Evolutionary conservation across 495 filamentous ascomycete genomes (phyloP).

Genomic region (Trichocladium uniseriatum): DNA sequence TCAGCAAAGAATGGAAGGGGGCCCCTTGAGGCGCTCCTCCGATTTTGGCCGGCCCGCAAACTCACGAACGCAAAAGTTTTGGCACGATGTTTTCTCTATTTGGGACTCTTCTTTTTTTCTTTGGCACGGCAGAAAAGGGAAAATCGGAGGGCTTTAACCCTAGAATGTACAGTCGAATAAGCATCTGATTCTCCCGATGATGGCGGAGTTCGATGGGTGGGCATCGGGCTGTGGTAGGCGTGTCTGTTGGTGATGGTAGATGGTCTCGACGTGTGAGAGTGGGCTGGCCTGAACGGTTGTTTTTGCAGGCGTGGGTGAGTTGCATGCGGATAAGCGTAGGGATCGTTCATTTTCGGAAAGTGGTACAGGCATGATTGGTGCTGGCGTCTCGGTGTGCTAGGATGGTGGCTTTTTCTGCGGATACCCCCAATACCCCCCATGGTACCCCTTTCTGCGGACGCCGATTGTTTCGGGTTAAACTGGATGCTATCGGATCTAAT

Average conservation of each 20-base stretch:
- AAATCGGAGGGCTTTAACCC: slow-evolving; percentile 23
- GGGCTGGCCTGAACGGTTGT: slow-evolving; percentile 2
- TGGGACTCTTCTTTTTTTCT: slow-evolving; percentile 7
- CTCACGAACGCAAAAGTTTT: slow-evolving; percentile 18
- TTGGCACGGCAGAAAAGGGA: slow-evolving; percentile 14
- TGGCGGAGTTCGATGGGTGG: slow-evolving; percentile 21
- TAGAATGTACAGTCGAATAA: slow-evolving; percentile 33
- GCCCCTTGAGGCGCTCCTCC: background rate
- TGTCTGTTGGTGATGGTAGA: slow-evolving; percentile 15
- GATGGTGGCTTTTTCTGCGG: slow-evolving; percentile 2
- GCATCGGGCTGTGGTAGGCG: slow-evolving; percentile 13
- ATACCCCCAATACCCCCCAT: background rate
- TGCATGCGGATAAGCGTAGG: slow-evolving; percentile 13
- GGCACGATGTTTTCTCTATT: slow-evolving; percentile 8
- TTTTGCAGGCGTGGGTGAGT: slow-evolving; percentile 14
- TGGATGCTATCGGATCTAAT: background rate
- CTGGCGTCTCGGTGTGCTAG: slow-evolving; percentile 8
- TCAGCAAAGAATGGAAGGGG: slow-evolving; percentile 2
- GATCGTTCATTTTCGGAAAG: slow-evolving; percentile 1
- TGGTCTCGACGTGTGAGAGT: slow-evolving; percentile 12
- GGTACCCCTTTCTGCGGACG: background rate
- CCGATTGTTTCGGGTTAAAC: background rate
- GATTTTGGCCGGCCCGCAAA: slow-evolving; percentile 7
- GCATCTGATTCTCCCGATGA: slow-evolving; percentile 30
- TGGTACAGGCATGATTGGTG: slow-evolving; percentile 7